phyloP scores from a whole-genome alignment of 768 basidiomycete species.

The Rhodotorula sphaerocarpa region DNA sequence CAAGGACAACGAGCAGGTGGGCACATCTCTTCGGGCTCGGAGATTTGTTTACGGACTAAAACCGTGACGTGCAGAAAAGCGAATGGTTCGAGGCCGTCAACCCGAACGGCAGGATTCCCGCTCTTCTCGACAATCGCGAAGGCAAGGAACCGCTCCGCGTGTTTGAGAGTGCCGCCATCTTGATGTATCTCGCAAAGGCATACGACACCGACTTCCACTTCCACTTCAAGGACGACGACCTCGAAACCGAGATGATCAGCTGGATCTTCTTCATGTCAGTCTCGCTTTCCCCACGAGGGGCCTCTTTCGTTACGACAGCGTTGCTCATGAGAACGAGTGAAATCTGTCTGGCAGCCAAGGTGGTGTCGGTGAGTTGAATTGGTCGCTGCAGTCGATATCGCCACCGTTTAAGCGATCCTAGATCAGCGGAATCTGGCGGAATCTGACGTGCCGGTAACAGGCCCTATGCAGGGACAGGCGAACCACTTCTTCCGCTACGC shows the following conservation, averaged over 20 bases:
- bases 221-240: conserved; percentile 24
- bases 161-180: conserved; percentile 20
- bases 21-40: neutral
- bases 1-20: conserved; percentile 30
- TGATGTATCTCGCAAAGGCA: conserved; percentile 22
- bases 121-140: conserved; percentile 31
- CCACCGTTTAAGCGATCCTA: no score
- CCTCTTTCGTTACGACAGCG: neutral
- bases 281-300: neutral
- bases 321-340: no score
- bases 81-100: conserved; percentile 27
- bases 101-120: conserved; percentile 34
- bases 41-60: neutral
- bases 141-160: conserved; percentile 33
- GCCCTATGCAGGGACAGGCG: no score
- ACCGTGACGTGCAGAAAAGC: no score
- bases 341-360: no score
- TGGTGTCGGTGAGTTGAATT: no score
- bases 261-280: conserved; percentile 24
- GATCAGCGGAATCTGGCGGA: no score
- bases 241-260: conserved; percentile 26
- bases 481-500: no score
- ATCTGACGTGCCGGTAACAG: no score
- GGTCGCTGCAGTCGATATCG: neutral
- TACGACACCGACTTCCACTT: conserved; percentile 31